Percentiles rank a stretch among this genome's conserved stretches.
phyloP scores from a whole-genome alignment of 2,329 filamentous ascomycete species.

The Fusarium tupiense region DNA sequence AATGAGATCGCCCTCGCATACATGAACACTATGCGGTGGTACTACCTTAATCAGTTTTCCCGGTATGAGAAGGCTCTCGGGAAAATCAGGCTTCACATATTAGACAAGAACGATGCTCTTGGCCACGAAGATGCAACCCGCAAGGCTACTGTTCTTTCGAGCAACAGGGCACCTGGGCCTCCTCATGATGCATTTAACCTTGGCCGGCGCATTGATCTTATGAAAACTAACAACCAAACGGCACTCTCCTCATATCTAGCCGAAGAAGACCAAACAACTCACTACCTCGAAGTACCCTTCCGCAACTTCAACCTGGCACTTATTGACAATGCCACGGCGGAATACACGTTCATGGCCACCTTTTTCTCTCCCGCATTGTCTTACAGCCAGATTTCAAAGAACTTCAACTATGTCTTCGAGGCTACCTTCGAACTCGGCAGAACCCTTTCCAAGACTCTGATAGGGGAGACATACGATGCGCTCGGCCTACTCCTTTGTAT shows the following conservation, averaged over 20 bases:
- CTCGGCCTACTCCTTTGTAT: slow-evolving; percentile 92
- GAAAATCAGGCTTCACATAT: slow-evolving; percentile 82
- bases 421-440: slow-evolving; percentile 89
- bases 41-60: slow-evolving; percentile 90
- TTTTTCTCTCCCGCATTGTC: slow-evolving; percentile 86
- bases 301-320: slow-evolving; percentile 94
- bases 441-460: slow-evolving; percentile 77
- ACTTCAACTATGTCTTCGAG: slow-evolving; percentile 89
- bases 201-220: slow-evolving; percentile 83
- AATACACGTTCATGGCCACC: slow-evolving; percentile 91
- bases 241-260: slow-evolving; percentile 89
- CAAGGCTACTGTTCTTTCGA: slow-evolving; percentile 68
- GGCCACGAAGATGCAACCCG: slow-evolving; percentile 79
- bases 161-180: slow-evolving; percentile 57
- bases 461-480: slow-evolving; percentile 81
- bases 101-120: slow-evolving; percentile 86
- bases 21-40: slow-evolving; percentile 99
- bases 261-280: slow-evolving; percentile 85
- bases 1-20: slow-evolving; percentile 94
- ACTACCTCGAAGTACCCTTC: slow-evolving; percentile 91
- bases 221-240: slow-evolving; percentile 76
- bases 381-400: slow-evolving; percentile 80
- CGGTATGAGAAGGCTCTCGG: slow-evolving; percentile 86
- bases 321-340: slow-evolving; percentile 91
- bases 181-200: slow-evolving; percentile 90